A percentile compares a stretch with the other conserved stretches of the same genome.
phyloP scores from a whole-genome alignment of 169 alveolate genomes.

The Plasmodium gonderi region DNA sequence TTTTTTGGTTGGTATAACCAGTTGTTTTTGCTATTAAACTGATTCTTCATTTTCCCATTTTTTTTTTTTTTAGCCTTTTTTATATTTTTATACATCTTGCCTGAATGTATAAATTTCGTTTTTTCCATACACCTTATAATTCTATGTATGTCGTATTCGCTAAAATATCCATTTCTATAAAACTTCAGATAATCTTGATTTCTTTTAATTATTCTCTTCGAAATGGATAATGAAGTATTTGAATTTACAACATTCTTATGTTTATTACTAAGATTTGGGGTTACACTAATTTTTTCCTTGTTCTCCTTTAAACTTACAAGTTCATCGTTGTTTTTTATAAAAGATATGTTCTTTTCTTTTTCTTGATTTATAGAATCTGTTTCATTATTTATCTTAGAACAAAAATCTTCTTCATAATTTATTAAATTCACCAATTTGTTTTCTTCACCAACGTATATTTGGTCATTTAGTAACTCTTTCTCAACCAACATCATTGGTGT shows the following conservation, averaged over 20 bases:
- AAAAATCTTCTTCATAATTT: background rate
- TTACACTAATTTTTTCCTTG: background rate
- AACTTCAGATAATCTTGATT: background rate
- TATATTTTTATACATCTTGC: background rate
- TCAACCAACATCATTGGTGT: background rate
- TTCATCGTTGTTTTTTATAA: background rate
- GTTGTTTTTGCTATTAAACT: background rate
- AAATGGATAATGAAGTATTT: slow-evolving; percentile 12
- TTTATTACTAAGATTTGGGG: background rate
- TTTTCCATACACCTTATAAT: background rate
- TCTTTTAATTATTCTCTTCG: background rate
- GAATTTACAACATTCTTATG: background rate
- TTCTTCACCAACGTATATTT: background rate
- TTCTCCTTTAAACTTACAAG: background rate
- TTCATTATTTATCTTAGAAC: background rate
- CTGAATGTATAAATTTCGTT: background rate
- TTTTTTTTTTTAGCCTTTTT: background rate
- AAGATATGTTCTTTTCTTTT: background rate
- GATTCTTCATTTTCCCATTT: background rate
- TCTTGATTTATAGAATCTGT: background rate
- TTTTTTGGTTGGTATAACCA: background rate
- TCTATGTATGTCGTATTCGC: slow-evolving; percentile 41
- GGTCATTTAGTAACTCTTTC: background rate
- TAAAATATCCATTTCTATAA: slow-evolving; percentile 21
- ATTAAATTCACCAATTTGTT: slow-evolving; percentile 1